These are phyloP conservation scores for Pseudonitzschia multistriata DNA, from an alignment of 108 stramenopile genomes.

Conservation along the genomic window DNA sequence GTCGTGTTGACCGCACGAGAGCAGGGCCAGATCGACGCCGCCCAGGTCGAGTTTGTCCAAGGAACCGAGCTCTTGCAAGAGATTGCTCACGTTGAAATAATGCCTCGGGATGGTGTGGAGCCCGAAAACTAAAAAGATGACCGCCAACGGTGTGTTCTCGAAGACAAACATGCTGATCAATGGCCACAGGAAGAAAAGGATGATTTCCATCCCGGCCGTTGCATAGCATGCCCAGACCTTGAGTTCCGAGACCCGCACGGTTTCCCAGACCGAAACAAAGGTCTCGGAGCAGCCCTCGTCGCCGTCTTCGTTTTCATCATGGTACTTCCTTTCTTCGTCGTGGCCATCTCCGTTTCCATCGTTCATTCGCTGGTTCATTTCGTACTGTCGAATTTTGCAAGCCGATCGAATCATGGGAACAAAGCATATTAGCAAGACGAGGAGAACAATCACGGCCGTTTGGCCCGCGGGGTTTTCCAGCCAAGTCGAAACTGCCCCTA, in stretches of 20 bases:
- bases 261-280: conserved; percentile 55
- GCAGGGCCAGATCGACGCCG: conserved; percentile 1
- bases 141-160: conserved; percentile 26
- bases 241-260: conserved; percentile 39
- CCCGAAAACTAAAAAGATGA: conserved; percentile 23
- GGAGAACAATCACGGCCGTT: background rate
- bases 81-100: conserved; percentile 27
- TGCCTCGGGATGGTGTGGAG: conserved; percentile 17
- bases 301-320: background rate
- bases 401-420: background rate
- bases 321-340: background rate
- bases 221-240: conserved; percentile 42
- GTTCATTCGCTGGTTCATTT: background rate
- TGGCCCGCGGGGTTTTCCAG: background rate
- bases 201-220: conserved; percentile 37
- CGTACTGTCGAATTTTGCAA: background rate
- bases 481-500: background rate
- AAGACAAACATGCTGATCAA: conserved; percentile 33
- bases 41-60: conserved; percentile 13
- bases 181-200: conserved; percentile 59
- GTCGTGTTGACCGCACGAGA: background rate
- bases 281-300: conserved; percentile 13
- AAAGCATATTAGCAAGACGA: background rate
- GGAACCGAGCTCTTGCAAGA: conserved; percentile 32
- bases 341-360: background rate